A percentile compares a stretch with the other conserved stretches of the same genome.
These are phyloP conservation scores for Laburnicola sp. DNA, from an alignment of 2,329 filamentous ascomycete genomes.

Conservation along the genomic window DNA sequence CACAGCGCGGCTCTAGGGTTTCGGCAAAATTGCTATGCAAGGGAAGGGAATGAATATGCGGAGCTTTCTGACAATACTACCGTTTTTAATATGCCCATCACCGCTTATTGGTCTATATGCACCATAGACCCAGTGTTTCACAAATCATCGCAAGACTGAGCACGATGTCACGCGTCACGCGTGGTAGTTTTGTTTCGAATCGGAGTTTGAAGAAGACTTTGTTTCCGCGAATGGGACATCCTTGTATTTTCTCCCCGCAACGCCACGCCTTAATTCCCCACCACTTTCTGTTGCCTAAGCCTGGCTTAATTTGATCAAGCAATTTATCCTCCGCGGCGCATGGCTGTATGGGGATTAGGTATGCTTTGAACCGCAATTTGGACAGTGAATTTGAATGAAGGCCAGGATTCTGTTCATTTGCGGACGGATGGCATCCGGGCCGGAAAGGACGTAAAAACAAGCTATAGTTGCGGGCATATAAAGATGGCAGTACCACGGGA, in stretches of 20 bases:
- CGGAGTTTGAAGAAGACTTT: slow-evolving; percentile 1
- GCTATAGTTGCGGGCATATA: slow-evolving; percentile 17
- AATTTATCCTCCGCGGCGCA: slow-evolving; percentile 24
- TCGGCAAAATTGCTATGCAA: slow-evolving; percentile 2
- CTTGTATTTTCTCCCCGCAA: slow-evolving; percentile 17
- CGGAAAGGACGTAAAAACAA: slow-evolving; percentile 19
- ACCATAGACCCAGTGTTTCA: background rate
- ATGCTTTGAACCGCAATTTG: slow-evolving; percentile 1
- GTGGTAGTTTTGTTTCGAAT: slow-evolving; percentile 8
- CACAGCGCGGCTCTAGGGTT: slow-evolving; percentile 11
- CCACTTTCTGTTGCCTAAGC: slow-evolving; percentile 1
- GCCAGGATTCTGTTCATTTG: slow-evolving; percentile 25
- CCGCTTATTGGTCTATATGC: background rate
- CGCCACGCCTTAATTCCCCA: slow-evolving; percentile 4
- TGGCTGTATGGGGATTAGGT: slow-evolving; percentile 1
- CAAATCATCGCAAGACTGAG: background rate
- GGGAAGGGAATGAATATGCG: slow-evolving; percentile 19
- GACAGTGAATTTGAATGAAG: background rate
- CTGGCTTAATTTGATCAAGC: slow-evolving; percentile 24
- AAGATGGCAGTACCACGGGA: slow-evolving; percentile 8
- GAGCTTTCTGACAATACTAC: slow-evolving; percentile 4
- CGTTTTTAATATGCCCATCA: slow-evolving; percentile 1
- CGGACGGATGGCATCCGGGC: background rate
- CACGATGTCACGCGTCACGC: slow-evolving; percentile 1
- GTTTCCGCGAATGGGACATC: slow-evolving; percentile 15